phyloP scores from a whole-genome alignment of 371 early-diverging fungal genomes.

The Rhizopus arrhizus region DNA sequence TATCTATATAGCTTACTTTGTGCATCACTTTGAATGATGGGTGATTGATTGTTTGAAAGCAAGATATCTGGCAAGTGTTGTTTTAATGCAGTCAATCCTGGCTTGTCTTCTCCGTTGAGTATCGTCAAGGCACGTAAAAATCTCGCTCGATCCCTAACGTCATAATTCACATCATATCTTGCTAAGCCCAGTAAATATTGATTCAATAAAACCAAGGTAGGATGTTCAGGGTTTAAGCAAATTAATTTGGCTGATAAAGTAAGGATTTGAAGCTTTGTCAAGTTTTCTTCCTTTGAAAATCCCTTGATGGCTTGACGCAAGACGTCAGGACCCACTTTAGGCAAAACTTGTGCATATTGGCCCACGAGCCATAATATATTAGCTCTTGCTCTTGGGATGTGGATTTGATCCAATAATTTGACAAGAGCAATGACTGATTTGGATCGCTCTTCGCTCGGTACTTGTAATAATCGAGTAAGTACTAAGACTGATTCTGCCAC shows the following conservation, averaged over 20 bases:
- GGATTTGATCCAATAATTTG: conserved; percentile 66
- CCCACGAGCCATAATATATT: conserved; percentile 87
- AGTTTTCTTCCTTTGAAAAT: conserved; percentile 70
- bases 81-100: conserved; percentile 44
- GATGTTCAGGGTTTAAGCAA: conserved; percentile 48
- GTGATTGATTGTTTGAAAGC: conserved; percentile 55
- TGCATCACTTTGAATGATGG: conserved; percentile 45
- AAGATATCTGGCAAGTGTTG: conserved; percentile 52
- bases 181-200: conserved; percentile 84
- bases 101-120: conserved; percentile 41
- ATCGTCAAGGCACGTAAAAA: conserved; percentile 76
- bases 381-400: conserved; percentile 70
- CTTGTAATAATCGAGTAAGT: conserved; percentile 72
- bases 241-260: conserved; percentile 77
- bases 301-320: conserved; percentile 75
- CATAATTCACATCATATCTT: conserved; percentile 84
- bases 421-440: conserved; percentile 67
- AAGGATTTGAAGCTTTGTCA: conserved; percentile 80
- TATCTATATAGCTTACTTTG: conserved; percentile 25
- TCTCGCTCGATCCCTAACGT: conserved; percentile 90
- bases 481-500: conserved; percentile 81
- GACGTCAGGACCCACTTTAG: conserved; percentile 78
- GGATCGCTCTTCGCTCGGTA: conserved; percentile 51
- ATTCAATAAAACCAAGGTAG: conserved; percentile 58
- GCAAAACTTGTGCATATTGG: conserved; percentile 65